Evolutionary conservation across 192 early-diverging fungal genomes (phyloP).

Genomic region (Phycomyces blakesleeanus): DNA sequence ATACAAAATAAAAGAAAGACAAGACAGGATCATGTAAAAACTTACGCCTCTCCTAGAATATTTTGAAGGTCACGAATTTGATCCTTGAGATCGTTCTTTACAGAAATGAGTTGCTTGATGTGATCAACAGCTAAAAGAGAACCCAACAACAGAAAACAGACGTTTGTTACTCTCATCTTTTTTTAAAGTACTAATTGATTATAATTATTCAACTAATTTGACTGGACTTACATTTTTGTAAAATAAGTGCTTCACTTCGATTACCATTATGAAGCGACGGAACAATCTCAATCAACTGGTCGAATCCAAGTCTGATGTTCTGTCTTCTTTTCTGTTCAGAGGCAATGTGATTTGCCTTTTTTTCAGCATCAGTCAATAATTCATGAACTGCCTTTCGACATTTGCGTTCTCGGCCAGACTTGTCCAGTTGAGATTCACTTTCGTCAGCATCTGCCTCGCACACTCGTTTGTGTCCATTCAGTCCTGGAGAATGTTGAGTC

Average conservation of each 20-base stretch:
- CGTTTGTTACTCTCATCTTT: neutral
- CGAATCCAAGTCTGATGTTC: slow-evolving; percentile 87
- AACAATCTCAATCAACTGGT: slow-evolving; percentile 84
- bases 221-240: slow-evolving; percentile 72
- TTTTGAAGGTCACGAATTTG: slow-evolving; percentile 47
- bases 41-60: slow-evolving; percentile 48
- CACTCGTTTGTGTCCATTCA: no score
- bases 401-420: slow-evolving; percentile 13
- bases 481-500: no score
- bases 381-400: slow-evolving; percentile 52
- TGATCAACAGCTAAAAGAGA: slow-evolving; percentile 63
- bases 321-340: slow-evolving; percentile 91
- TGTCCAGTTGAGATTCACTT: neutral
- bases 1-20: no score
- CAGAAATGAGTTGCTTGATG: slow-evolving; percentile 62
- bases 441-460: neutral
- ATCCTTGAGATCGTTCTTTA: slow-evolving; percentile 55
- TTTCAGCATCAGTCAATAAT: slow-evolving; percentile 84
- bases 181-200: no score
- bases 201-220: no score
- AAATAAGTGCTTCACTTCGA: slow-evolving; percentile 79
- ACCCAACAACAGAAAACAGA: slow-evolving; percentile 1
- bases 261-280: slow-evolving; percentile 79
- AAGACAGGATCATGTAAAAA: no score
- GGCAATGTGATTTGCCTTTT: slow-evolving; percentile 93